Base-by-base conservation (phyloP, 306 rosid species). In the Hippophae gyantsensis region DNA sequence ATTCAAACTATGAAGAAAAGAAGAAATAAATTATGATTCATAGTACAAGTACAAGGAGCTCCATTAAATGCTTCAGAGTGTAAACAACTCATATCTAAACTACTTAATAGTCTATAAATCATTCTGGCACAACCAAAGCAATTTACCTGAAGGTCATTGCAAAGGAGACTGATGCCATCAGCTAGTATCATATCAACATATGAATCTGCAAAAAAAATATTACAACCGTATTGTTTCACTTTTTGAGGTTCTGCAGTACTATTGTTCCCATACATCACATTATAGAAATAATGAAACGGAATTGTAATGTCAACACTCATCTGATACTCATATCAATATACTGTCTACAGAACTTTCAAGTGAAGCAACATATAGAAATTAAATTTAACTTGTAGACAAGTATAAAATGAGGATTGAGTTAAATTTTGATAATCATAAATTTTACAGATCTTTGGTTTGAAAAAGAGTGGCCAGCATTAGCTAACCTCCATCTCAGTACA, bases 151-250 rank as follows among this genome's bases (percentile, higher is more conserved):
- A 92, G 76, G 67, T 92, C 99, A 9, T 64, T 86, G 86, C 99
- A 92, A 72, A 92, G 95, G 65, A 81, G 65, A 68, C 93, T 83
- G 74, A 92, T 92, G 49, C 99, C 99, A 74, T 92, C 99, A 52
- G 80, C 99, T 50, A 80, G 76, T 69, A 92, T 84, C 99, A 92
- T 92, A 66, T 88, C 96, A 56, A 66, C 78, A 70, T 64, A 78
- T 62, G 78, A 74, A 84, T 92, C 99, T 92, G 90, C 62, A 18
- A 18, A 61, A 42, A 43, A 69, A 72, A 18, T 54, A 69, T 43
- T 49, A 18, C 23, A 18, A 48, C 50, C 48, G 56, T 41, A 47
- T 46, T 43, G 23, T 23, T 57, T 64, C 59, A 87, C 74, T 40
- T 51, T 56, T 49, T 44, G 51, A 41, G 44, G 60, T 64, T 68